Base-by-base conservation (phyloP, 257 asterid species). In the Plantago major region DNA sequence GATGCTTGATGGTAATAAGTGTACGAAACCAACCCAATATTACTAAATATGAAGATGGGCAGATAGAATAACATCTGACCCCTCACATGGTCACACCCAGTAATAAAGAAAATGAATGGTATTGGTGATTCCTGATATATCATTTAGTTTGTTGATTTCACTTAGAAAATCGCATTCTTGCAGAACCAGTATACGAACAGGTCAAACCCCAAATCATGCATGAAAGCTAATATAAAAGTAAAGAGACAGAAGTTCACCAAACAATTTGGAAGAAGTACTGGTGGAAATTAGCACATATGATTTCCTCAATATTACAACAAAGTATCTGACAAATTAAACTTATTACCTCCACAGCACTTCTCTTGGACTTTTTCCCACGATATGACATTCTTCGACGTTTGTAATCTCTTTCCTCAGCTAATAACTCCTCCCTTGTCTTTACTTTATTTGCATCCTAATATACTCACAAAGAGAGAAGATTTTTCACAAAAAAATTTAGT, bases 351-450 rank as follows among this genome's bases (percentile, higher is more conserved):
- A 80, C 66, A 22, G 86, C 65, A 59, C 77, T 79, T 55, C 96
- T 83, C 76, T 87, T 93, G 73, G 73, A 66, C 76, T 85, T 93
- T 76, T 93, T 89, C 60, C 97, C 96, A 57, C 99, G 97, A 65
- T 89, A 93, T 55, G 96, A 89, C 89, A 76, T 87, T 78, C 99
- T 83, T 68, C 97, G 78, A 49, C 99, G 94, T 75, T 89, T 89
- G 71, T 93, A 93, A 75, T 93, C 97, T 82, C 99, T 86, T 83
- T 93, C 97, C 82, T 93, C 97, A 57, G 99, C 97, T 71, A 93
- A 73, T 75, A 92, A 74, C 70, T 93, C 97, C 78, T 87, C 97
- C 70, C 74, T 80, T 48, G 96, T 89, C 84, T 86, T 93, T 62
- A 50, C 59, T 78, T 71, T 86, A 71, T 76, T 78, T 38, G 76